Percentiles rank a stretch among this genome's conserved stretches.
phyloP scores from a whole-genome alignment of 345 rosid genomes.

The Melaleuca quinquenervia region DNA sequence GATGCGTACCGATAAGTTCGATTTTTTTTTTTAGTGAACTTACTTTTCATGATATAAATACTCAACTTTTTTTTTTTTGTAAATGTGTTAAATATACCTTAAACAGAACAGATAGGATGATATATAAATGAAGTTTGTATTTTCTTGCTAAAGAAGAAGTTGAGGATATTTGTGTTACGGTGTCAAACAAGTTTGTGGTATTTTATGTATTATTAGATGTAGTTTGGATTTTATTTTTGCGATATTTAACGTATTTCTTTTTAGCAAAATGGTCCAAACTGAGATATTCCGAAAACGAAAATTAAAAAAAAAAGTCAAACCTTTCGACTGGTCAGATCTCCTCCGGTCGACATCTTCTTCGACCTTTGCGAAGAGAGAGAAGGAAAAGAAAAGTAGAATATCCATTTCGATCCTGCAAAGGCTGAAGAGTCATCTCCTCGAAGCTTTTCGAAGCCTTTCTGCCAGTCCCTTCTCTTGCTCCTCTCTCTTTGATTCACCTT shows the following conservation, averaged over 20 bases:
- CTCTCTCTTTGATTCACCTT: background rate
- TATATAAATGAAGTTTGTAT: too few species aligned
- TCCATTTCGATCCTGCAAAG: background rate
- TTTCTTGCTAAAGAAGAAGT: too few species aligned
- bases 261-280: background rate
- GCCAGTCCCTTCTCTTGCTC: background rate
- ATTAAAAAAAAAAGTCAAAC: background rate
- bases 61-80: too few species aligned
- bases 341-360: background rate
- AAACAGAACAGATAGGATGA: too few species aligned
- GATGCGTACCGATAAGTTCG: too few species aligned
- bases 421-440: background rate
- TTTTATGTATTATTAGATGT: too few species aligned
- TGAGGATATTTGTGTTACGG: too few species aligned
- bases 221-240: too few species aligned
- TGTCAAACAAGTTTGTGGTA: too few species aligned
- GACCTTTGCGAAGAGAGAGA: background rate
- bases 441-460: background rate
- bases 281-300: background rate
- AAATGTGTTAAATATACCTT: too few species aligned
- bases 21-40: too few species aligned
- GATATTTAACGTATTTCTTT: background rate
- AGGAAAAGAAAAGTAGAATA: background rate
- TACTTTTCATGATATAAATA: too few species aligned
- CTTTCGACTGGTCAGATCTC: background rate